Percentiles rank a stretch among this genome's conserved stretches.
phyloP scores from a whole-genome alignment of 2,329 filamentous ascomycete species.

The Ceratocystis alfenasii region DNA sequence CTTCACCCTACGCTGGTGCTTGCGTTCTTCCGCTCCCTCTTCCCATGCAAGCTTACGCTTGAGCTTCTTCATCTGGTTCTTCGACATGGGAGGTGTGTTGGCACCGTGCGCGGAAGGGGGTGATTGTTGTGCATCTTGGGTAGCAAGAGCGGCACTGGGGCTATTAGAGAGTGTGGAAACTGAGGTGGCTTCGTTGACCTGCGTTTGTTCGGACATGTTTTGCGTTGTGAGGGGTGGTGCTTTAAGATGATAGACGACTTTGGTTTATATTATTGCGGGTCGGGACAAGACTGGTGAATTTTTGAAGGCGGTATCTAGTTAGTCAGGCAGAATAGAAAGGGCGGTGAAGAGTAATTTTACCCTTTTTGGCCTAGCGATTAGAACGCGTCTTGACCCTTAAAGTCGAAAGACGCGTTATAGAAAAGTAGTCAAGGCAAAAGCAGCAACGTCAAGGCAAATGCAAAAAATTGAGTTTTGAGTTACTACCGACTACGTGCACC shows the following conservation, averaged over 20 bases:
- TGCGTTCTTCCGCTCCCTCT: slow-evolving; percentile 49
- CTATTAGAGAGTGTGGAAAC: not conserved
- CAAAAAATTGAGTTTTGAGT: not conserved
- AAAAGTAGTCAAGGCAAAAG: not conserved
- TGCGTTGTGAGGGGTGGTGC: not conserved
- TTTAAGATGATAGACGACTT: too few species aligned
- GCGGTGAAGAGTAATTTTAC: slow-evolving; percentile 19
- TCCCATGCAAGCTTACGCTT: slow-evolving; percentile 65
- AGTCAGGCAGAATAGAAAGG: slow-evolving; percentile 14
- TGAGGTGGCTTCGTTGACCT: not conserved
- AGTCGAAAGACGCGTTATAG: not conserved
- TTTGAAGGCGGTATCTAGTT: slow-evolving; percentile 19
- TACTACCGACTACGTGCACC: not conserved
- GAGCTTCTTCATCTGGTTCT: slow-evolving; percentile 74
- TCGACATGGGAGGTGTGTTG: slow-evolving; percentile 46
- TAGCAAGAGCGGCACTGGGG: not conserved
- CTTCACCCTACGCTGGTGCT: slow-evolving; percentile 43
- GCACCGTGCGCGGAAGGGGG: slow-evolving; percentile 12
- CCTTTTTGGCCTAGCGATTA: slow-evolving; percentile 17
- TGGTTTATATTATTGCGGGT: too few species aligned
- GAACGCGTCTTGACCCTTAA: slow-evolving; percentile 9
- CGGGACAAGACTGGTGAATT: slow-evolving; percentile 12
- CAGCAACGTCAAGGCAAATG: not conserved
- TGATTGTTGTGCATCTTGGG: not conserved
- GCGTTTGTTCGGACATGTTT: slow-evolving; percentile 14